phyloP scores from a whole-genome alignment of 345 rosid genomes.

The Rhizophora apiculata region DNA sequence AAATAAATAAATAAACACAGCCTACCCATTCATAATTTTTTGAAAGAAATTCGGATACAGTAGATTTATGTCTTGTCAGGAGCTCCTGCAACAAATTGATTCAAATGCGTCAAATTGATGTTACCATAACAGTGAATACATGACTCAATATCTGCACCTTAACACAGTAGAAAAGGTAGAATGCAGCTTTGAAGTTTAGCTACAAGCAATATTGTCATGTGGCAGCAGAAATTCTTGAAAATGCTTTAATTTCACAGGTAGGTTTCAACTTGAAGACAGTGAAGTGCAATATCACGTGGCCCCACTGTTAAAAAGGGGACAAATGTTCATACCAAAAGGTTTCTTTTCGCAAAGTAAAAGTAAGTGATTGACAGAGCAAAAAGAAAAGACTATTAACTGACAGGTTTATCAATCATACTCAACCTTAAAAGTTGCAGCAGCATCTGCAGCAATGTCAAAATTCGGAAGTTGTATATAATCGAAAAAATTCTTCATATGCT shows the following conservation, averaged over 20 bases:
- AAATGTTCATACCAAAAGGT: too few relatives aligned
- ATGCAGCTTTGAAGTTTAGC: too few relatives aligned
- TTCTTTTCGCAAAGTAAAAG: too few relatives aligned
- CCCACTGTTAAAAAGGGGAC: too few relatives aligned
- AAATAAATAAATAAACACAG: neutral
- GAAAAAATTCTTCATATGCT: slow-evolving; percentile 83
- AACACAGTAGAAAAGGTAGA: too few relatives aligned
- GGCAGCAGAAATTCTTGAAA: neutral
- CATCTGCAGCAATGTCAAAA: slow-evolving; percentile 97
- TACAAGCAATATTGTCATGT: too few relatives aligned
- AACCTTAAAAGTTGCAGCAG: slow-evolving; percentile 99
- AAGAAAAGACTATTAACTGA: neutral
- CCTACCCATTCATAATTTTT: slow-evolving; percentile 93
- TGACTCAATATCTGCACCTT: neutral
- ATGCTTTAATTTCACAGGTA: too few relatives aligned
- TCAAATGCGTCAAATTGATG: slow-evolving; percentile 19
- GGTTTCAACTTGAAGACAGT: too few relatives aligned
- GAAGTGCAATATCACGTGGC: too few relatives aligned
- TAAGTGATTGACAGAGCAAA: too few relatives aligned
- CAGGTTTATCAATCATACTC: slow-evolving; percentile 6
- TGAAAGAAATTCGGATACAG: slow-evolving; percentile 89
- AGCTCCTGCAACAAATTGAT: slow-evolving; percentile 61
- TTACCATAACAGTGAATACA: neutral
- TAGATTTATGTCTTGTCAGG: slow-evolving; percentile 93
- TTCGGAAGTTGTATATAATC: slow-evolving; percentile 91